phyloP scores from a whole-genome alignment of 2,329 filamentous ascomycete species.

The Exophiala sp. region DNA sequence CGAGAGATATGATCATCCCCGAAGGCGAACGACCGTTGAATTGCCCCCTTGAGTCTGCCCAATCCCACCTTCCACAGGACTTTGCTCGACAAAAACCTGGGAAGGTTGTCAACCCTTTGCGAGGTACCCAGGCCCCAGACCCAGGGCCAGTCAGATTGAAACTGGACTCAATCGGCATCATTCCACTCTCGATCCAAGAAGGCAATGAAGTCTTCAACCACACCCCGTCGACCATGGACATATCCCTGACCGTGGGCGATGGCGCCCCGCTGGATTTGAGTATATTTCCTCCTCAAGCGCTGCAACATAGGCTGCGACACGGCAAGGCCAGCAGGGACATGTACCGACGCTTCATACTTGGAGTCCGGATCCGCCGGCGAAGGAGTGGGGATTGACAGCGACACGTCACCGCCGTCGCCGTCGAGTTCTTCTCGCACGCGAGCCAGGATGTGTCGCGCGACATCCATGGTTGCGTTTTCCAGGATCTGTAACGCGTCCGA shows the following conservation, averaged over 20 bases:
- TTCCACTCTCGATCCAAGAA: conserved; percentile 42
- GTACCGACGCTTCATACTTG: conserved; percentile 8
- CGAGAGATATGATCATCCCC: no score
- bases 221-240: conserved; percentile 33
- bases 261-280: conserved; percentile 38
- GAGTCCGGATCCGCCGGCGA: background rate
- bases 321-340: conserved; percentile 24
- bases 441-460: conserved; percentile 23
- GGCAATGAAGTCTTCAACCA: conserved; percentile 42
- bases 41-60: no score
- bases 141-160: no score
- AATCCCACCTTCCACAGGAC: no score
- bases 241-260: conserved; percentile 34
- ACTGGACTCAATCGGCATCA: conserved; percentile 11
- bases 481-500: conserved; percentile 40
- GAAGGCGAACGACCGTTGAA: no score
- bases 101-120: no score
- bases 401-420: conserved; percentile 17
- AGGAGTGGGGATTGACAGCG: conserved; percentile 15
- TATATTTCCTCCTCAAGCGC: conserved; percentile 42
- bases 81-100: no score
- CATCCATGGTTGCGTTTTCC: conserved; percentile 31
- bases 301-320: conserved; percentile 41
- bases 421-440: conserved; percentile 8
- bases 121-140: no score